Evolutionary conservation across 2,329 filamentous ascomycete species (phyloP).

Genomic region (Myriosclerotinia scirpicola): DNA sequence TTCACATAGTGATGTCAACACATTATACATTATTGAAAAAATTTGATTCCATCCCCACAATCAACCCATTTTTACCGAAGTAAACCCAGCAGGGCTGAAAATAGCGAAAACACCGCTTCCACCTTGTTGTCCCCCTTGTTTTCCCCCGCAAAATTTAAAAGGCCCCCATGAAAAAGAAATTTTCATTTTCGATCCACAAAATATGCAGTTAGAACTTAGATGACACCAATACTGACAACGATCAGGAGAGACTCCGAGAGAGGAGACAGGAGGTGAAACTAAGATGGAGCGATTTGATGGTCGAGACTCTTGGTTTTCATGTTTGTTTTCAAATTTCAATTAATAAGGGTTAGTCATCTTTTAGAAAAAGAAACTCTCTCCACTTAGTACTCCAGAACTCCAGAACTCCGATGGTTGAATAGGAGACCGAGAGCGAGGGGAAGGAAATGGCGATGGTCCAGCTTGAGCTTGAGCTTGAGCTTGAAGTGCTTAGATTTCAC

Average conservation of each 20-base stretch:
- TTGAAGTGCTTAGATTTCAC: not conserved
- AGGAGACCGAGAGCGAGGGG: not conserved
- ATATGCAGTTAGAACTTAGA: not conserved
- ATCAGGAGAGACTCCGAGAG: not conserved
- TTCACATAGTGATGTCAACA: conserved; percentile 5
- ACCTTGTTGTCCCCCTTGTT: not conserved
- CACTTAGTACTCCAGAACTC: not conserved
- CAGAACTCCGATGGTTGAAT: conserved; percentile 11
- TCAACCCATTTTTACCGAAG: not conserved
- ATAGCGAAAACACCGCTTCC: not conserved
- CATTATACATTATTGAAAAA: too few relatives aligned
- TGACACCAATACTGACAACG: conserved; percentile 4
- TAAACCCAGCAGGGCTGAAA: conserved; percentile 18
- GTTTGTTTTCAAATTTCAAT: not conserved
- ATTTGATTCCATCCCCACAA: conserved; percentile 14
- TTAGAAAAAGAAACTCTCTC: not conserved
- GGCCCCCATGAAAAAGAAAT: conserved; percentile 16
- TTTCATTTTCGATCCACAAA: conserved; percentile 18
- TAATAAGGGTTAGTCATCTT: conserved; percentile 6
- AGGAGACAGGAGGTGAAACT: conserved; percentile 9
- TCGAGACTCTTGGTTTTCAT: not conserved
- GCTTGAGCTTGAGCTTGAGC: not conserved
- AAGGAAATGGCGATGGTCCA: not conserved
- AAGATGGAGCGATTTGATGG: not conserved
- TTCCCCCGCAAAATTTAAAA: conserved; percentile 13